Conservation (phyloP, 2,329 filamentous ascomycete species). For the Cryphonectria naterciae region DNA sequence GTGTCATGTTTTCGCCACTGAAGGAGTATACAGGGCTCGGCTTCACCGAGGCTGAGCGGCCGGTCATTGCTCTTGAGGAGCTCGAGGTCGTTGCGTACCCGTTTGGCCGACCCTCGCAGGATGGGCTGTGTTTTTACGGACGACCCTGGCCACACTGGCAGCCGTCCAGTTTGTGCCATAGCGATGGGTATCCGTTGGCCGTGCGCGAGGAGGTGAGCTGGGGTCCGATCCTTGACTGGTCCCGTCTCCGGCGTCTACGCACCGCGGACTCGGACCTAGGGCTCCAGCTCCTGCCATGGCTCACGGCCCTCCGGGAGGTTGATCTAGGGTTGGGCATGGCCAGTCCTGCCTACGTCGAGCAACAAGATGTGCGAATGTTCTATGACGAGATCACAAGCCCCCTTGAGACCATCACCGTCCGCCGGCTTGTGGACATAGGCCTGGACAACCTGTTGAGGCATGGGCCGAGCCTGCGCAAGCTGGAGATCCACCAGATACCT, state of each 20-base stretch:
- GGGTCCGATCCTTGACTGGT: not conserved
- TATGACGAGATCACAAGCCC: not conserved
- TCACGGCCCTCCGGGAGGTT: not conserved
- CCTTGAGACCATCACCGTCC: not conserved
- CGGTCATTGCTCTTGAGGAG: not conserved
- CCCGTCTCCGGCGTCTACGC: not conserved
- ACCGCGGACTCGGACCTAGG: not conserved
- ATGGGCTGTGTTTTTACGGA: not conserved
- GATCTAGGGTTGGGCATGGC: not conserved
- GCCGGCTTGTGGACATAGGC: not conserved
- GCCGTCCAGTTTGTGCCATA: not conserved
- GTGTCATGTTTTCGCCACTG: not conserved
- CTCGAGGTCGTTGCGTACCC: not conserved
- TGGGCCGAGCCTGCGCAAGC: not conserved
- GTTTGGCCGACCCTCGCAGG: not conserved
- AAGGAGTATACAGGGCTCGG: not conserved
- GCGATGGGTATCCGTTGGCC: not conserved
- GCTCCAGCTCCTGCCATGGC: not conserved
- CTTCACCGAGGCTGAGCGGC: not conserved
- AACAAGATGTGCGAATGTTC: not conserved
- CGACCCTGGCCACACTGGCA: not conserved
- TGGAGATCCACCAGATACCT: not conserved
- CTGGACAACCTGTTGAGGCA: not conserved
- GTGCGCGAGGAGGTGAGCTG: not conserved
- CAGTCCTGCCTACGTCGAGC: no score